These are phyloP conservation scores for Oemleria cerasiformis DNA, from an alignment of 306 rosid genomes.

Conservation along the genomic window DNA sequence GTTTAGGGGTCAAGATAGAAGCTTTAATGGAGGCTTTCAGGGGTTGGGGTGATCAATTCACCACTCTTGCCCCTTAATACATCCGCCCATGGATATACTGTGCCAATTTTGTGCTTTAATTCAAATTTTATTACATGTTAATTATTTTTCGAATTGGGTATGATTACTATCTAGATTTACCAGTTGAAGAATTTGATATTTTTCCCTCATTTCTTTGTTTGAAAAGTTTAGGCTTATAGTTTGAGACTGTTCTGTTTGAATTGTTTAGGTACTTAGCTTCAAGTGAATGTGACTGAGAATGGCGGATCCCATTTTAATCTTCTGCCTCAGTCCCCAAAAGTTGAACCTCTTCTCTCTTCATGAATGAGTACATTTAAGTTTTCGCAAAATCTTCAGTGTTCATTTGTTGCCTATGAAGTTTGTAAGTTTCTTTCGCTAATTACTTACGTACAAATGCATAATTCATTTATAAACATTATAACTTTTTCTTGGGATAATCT, in stretches of 20 bases:
- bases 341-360: neutral
- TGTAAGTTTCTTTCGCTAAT: conserved; percentile 1
- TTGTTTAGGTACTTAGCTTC: neutral
- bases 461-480: neutral
- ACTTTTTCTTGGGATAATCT: neutral
- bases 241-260: neutral
- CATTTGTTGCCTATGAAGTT: conserved; percentile 5
- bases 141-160: neutral
- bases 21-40: neutral
- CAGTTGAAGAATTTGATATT: neutral
- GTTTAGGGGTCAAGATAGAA: too few species aligned
- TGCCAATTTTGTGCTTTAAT: neutral
- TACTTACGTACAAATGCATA: neutral
- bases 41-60: neutral
- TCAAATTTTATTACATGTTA: neutral
- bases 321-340: neutral
- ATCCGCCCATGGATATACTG: too few species aligned
- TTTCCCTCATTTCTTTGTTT: neutral
- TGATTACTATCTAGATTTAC: neutral
- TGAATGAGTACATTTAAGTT: neutral
- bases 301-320: neutral
- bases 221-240: neutral
- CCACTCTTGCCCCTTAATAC: too few species aligned
- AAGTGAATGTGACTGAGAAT: neutral
- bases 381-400: neutral